A percentile compares a stretch with the other conserved stretches of the same genome.
These are phyloP conservation scores for Alloascoidea hylecoeti DNA, from an alignment of 805 yeast genomes.

Conservation along the genomic window DNA sequence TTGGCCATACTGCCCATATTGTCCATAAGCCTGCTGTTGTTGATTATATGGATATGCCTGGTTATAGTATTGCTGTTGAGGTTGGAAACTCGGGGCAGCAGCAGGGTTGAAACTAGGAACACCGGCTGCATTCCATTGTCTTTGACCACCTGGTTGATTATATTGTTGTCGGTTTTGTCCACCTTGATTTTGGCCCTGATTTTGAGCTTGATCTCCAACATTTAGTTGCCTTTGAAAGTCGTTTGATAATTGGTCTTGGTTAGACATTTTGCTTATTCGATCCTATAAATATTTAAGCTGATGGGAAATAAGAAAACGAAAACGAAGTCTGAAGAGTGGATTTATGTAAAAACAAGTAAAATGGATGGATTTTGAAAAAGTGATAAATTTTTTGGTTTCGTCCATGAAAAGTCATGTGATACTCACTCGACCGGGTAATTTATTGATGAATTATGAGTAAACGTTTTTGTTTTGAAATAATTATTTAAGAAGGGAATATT, in stretches of 20 bases:
- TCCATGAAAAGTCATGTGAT: too few species aligned
- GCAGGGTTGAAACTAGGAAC: conserved; percentile 22
- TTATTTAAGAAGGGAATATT: too few species aligned
- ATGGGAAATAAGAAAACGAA: too few species aligned
- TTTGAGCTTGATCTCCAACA: conserved; percentile 11
- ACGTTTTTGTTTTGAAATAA: too few species aligned
- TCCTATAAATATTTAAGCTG: too few species aligned
- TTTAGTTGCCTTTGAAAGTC: conserved; percentile 18
- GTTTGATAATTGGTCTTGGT: conserved; percentile 15
- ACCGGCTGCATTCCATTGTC: conserved; percentile 32
- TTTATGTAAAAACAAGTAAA: too few species aligned
- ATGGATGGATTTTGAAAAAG: too few species aligned
- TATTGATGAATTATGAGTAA: too few species aligned
- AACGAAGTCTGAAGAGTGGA: too few species aligned
- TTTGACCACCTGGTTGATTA: conserved; percentile 34
- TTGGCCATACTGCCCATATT: conserved; percentile 11
- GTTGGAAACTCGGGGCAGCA: conserved; percentile 17
- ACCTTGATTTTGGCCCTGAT: conserved; percentile 14
- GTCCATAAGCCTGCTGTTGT: conserved; percentile 15
- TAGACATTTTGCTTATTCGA: too few species aligned
- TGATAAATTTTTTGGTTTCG: too few species aligned
- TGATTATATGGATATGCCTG: conserved; percentile 16
- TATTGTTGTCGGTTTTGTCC: conserved; percentile 24
- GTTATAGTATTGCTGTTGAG: conserved; percentile 10
- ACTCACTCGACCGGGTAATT: too few species aligned